Base-by-base conservation (phyloP, 805 yeast species). In the Priceomyces melissophilus region DNA sequence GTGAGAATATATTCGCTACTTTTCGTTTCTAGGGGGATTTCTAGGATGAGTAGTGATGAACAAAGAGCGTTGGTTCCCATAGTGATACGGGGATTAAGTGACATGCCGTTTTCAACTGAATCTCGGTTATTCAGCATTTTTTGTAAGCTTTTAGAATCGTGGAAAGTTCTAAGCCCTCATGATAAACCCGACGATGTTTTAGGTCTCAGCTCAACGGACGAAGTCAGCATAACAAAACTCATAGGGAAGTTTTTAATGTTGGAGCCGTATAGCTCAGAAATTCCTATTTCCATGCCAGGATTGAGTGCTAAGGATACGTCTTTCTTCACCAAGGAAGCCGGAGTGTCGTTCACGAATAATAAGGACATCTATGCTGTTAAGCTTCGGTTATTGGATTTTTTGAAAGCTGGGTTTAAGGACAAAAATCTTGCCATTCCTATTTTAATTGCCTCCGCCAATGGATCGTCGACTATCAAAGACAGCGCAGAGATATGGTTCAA, bases 241-340 rank as follows among this genome's bases (percentile, higher is more conserved):
- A 73, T 84, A 30, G 68, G 78, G 8, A 73, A 78, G 40, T 73
- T 86, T 44, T 74, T 86, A 55, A 49, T 86, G 36, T 58, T 87
- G 27, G 64, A 64, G 33, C 81, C 89, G 1, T 54, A 41, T 28
- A 34, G 53, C 0, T 33, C 47, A 6, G 41, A 49, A 41, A 58
- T 32, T 57, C 71, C 38, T 45, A 60, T 40, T 40, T 56, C 43
- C 51, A 71, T 79, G 42, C 88, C 91, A 0, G 96, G 96, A 0
- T 61, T 89, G 38, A 67, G 82, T 10, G 57, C 69, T 0, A 55
- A 55, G 0, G 88, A 84, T 32, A 73, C 76, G 13, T 57, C 76
- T 1, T 87, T 82, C 49, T 78, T 87, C 49, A 82, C 87, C 0
- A 73, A 71, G 40, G 77, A 77, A 46, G 87, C 91, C 2, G 91